phyloP scores from a whole-genome alignment of 192 early-diverging fungal genomes.

The Dissophora ornata region DNA sequence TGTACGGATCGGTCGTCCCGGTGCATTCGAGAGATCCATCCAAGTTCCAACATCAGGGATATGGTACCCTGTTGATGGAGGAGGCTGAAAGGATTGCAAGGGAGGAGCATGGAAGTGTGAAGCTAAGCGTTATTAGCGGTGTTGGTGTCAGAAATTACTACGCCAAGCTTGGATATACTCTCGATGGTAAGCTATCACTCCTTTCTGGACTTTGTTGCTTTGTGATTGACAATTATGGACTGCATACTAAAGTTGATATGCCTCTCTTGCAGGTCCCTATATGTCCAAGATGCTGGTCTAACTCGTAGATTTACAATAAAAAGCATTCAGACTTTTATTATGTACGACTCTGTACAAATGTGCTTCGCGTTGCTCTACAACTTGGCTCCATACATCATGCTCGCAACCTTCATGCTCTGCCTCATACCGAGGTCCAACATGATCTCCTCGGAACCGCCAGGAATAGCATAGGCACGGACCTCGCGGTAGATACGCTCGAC shows the following conservation, averaged over 20 bases:
- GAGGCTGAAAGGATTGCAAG: conserved; percentile 98
- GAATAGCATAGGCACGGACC: conserved; percentile 85
- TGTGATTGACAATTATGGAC: neutral
- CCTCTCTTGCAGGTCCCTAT: conserved; percentile 72
- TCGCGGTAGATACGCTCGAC: conserved; percentile 89
- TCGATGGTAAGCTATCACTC: conserved; percentile 76
- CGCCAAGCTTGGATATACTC: conserved; percentile 93
- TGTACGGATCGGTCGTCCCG: conserved; percentile 97
- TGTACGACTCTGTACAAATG: neutral
- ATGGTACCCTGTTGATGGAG: conserved; percentile 98
- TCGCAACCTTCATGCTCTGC: conserved; percentile 72
- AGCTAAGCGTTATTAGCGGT: conserved; percentile 96
- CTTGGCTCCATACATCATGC: conserved; percentile 49
- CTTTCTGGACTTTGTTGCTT: neutral
- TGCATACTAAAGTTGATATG: neutral
- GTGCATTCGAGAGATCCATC: conserved; percentile 96
- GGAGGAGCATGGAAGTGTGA: conserved; percentile 95
- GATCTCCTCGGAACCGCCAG: conserved; percentile 91
- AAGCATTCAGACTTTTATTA: no score
- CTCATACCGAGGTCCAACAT: conserved; percentile 89
- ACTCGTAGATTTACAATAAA: neutral
- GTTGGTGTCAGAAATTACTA: conserved; percentile 99
- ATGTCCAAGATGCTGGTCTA: conserved; percentile 91
- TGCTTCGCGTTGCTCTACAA: conserved; percentile 6
- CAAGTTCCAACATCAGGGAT: conserved; percentile 99